Conservation (phyloP, 2,329 filamentous ascomycete genomes). For the Calonectria honghensis region DNA sequence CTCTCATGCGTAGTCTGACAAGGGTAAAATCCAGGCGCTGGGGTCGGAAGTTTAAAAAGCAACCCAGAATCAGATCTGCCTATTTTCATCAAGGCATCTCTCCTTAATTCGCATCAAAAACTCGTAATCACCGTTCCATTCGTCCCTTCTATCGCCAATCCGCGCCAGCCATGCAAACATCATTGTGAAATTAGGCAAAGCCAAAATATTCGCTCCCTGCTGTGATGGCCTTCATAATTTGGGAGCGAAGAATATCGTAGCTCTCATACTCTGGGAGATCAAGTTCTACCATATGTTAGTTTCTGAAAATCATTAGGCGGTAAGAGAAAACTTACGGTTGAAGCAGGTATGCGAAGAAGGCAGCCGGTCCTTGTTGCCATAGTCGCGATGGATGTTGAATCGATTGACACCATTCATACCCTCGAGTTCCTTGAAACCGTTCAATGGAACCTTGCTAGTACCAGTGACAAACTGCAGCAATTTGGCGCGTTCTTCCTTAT, state of each 20-base stretch:
- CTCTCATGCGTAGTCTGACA: constrained; percentile 45
- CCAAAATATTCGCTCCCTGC: constrained; percentile 98
- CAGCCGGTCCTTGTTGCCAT: constrained; percentile 95
- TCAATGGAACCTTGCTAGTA: constrained; percentile 97
- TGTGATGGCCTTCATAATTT: constrained; percentile 97
- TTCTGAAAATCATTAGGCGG: constrained; percentile 59
- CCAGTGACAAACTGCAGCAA: constrained; percentile 98
- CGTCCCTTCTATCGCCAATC: constrained; percentile 46
- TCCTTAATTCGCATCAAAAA: constrained; percentile 24
- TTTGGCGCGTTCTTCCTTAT: constrained; percentile 99
- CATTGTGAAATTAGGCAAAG: constrained; percentile 80
- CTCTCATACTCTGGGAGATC: constrained; percentile 98
- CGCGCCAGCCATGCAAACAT: constrained; percentile 48
- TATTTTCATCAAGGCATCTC: constrained; percentile 32
- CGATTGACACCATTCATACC: constrained; percentile 99
- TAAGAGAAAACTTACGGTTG: constrained; percentile 85
- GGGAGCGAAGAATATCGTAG: constrained; percentile 91
- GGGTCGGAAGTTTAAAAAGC: constrained; percentile 37
- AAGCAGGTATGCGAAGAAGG: constrained; percentile 99
- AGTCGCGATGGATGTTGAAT: constrained; percentile 99
- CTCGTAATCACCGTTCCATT: constrained; percentile 31
- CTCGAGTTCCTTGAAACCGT: constrained; percentile 98
- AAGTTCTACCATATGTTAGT: constrained; percentile 79
- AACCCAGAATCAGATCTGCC: constrained; percentile 36
- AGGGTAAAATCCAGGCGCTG: constrained; percentile 12